These are phyloP conservation scores for Penicillium corylophilum DNA, from an alignment of 2,329 filamentous ascomycete genomes.

Conservation along the genomic window DNA sequence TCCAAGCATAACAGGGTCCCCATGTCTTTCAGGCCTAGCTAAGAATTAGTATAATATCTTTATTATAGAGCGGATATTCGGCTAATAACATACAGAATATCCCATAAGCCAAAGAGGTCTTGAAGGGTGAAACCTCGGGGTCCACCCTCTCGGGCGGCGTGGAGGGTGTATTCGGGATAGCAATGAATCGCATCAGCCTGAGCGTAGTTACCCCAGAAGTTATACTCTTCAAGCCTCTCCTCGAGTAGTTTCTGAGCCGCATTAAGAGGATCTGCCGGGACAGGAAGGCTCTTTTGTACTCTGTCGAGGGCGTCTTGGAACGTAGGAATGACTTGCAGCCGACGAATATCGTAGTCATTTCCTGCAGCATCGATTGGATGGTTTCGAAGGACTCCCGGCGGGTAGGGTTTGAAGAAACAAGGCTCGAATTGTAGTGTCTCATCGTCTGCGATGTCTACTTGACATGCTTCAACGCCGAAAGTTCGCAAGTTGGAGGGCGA, in stretches of 20 bases:
- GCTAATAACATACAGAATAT: neutral
- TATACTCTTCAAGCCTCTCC: neutral
- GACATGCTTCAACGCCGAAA: too few relatives aligned
- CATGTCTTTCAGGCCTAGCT: neutral
- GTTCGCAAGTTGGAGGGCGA: too few relatives aligned
- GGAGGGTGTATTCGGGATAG: neutral
- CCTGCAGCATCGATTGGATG: neutral
- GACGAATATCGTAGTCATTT: neutral
- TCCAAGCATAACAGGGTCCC: neutral
- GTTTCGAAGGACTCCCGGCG: neutral
- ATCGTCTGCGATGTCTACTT: too few relatives aligned
- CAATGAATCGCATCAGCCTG: neutral
- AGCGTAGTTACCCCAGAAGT: neutral
- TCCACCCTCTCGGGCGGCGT: neutral
- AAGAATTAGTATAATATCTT: neutral
- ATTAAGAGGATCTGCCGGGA: neutral
- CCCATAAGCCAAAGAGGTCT: neutral
- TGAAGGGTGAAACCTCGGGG: neutral
- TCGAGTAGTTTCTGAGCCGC: neutral
- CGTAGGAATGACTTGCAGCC: neutral
- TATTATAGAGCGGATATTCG: neutral
- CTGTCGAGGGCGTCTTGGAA: neutral
- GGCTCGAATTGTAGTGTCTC: constrained; percentile 1
- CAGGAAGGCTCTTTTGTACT: neutral
- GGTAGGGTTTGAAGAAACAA: neutral